Base-by-base conservation (phyloP, 106 monocot genomes). In the Agapanthus africanus region DNA sequence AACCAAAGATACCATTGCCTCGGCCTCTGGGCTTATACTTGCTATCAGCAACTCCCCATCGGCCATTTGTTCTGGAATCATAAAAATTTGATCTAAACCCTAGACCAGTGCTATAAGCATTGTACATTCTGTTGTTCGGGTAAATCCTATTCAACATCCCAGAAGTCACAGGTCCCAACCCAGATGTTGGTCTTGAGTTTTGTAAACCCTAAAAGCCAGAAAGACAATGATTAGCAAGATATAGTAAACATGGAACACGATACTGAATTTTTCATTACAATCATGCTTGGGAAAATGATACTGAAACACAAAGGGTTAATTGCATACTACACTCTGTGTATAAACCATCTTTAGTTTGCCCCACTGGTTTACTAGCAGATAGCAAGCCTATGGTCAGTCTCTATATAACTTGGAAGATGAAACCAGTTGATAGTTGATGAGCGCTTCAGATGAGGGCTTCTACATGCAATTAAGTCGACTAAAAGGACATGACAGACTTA, bases 21-120 rank as follows among this genome's bases (percentile, higher is more conserved):
- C 81, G 42, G 11, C 74, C 88, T 38, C 83, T 74, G 6, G 85
- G 70, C 28, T 79, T 85, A 68, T 80, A 88, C 42, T 82, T 79
- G 47, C 92, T 15, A 63, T 27, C 11, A 75, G n/a, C 38, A 23
- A 11, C 69, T 76, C 81, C 47, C 72, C 83, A 73, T 11, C 78
- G 67, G 10, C 76, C 74, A 75, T 79, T 82, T 19, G 72, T 40
- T 60, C 84, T 81, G 10, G 81, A 78, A 59, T 86, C 80, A 64
- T 81, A 93, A 44, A 71, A 65, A 78, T 75, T 79, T 54, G 90
- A 66, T 32, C 74, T 67, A 73, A 68, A 94, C 32, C 77, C 77
- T 19, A 80, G 51, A 30, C 79, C 79, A 32, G 69, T 59, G 66
- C 78, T 80, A 33, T 65, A 60, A 19, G 79, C 26, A 70, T 73